phyloP scores from a whole-genome alignment of 1,284 basidiomycete genomes.

The Bjerkandera adusta region DNA sequence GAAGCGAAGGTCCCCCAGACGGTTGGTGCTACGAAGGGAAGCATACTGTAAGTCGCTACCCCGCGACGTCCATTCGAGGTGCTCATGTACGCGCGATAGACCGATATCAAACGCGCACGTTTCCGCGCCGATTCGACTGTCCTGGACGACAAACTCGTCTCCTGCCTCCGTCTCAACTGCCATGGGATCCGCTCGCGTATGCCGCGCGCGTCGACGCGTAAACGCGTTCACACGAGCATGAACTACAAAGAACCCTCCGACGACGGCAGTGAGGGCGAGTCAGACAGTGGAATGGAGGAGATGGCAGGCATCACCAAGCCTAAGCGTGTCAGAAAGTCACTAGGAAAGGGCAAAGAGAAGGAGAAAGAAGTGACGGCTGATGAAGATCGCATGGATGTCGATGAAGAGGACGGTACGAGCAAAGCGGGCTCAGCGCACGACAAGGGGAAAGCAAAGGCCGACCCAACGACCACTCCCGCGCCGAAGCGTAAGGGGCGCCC shows the following conservation, averaged over 20 bases:
- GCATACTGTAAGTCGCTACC: constrained; percentile 72
- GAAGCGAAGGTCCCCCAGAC: constrained; percentile 76
- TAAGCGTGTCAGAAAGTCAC: constrained; percentile 8
- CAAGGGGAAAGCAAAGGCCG: not conserved
- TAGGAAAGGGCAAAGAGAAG: constrained; percentile 20
- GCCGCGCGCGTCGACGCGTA: constrained; percentile 28
- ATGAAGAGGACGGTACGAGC: constrained; percentile 23
- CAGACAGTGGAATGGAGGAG: constrained; percentile 33
- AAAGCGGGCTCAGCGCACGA: constrained; percentile 15
- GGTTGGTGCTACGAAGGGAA: constrained; percentile 82
- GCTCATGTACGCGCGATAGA: too few species aligned
- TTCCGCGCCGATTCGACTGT: constrained; percentile 73
- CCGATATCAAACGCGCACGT: constrained; percentile 67
- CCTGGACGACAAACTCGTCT: constrained; percentile 62
- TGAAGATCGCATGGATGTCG: constrained; percentile 29
- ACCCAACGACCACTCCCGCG: constrained; percentile 2
- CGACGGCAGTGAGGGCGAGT: constrained; percentile 28
- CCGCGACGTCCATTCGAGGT: too few species aligned
- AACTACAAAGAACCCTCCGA: constrained; percentile 28
- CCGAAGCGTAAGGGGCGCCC: constrained; percentile 9
- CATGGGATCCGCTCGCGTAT: constrained; percentile 38
- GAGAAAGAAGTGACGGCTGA: constrained; percentile 17
- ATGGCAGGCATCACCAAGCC: constrained; percentile 22
- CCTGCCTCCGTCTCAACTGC: constrained; percentile 56
- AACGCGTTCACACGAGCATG: constrained; percentile 23